These are phyloP conservation scores for Camellia japonica DNA, from an alignment of 148 eudicot genomes.

Conservation along the genomic window DNA sequence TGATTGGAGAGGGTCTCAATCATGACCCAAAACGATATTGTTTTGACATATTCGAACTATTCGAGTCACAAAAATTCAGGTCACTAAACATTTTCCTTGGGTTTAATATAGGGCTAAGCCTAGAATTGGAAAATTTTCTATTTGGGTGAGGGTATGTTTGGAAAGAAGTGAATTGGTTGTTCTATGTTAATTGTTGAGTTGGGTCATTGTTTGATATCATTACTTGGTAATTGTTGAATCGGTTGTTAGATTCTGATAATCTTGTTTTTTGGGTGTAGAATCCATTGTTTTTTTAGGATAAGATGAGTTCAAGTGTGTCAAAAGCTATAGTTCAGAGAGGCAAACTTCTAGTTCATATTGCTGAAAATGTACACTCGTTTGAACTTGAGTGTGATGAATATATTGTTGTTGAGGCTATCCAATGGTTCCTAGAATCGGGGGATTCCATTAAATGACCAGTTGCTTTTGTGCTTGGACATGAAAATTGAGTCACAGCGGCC, in stretches of 20 bases:
- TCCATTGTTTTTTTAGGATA: constrained; percentile 7
- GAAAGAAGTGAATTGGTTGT: not conserved
- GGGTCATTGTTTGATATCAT: not conserved
- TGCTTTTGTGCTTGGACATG: constrained; percentile 79
- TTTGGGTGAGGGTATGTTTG: too few relatives aligned
- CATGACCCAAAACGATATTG: too few relatives aligned
- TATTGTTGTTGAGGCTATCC: constrained; percentile 68
- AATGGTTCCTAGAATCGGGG: constrained; percentile 61
- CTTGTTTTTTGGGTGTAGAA: not conserved
- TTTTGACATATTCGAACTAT: too few relatives aligned
- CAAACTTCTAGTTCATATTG: constrained; percentile 77
- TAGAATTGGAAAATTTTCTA: too few relatives aligned
- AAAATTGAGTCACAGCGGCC: constrained; percentile 64
- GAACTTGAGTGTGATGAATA: constrained; percentile 74
- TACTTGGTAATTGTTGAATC: not conserved
- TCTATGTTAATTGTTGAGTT: not conserved
- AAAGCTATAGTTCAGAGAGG: constrained; percentile 46
- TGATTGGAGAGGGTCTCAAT: too few relatives aligned
- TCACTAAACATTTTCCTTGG: too few relatives aligned
- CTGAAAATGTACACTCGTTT: constrained; percentile 87
- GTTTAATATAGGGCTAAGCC: too few relatives aligned
- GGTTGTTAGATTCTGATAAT: not conserved
- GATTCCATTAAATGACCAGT: constrained; percentile 72
- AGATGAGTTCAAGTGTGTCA: constrained; percentile 66
- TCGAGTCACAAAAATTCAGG: too few relatives aligned